Base-by-base conservation (phyloP, 2,329 filamentous ascomycete species). In the Paracoccidioides lutzii region DNA sequence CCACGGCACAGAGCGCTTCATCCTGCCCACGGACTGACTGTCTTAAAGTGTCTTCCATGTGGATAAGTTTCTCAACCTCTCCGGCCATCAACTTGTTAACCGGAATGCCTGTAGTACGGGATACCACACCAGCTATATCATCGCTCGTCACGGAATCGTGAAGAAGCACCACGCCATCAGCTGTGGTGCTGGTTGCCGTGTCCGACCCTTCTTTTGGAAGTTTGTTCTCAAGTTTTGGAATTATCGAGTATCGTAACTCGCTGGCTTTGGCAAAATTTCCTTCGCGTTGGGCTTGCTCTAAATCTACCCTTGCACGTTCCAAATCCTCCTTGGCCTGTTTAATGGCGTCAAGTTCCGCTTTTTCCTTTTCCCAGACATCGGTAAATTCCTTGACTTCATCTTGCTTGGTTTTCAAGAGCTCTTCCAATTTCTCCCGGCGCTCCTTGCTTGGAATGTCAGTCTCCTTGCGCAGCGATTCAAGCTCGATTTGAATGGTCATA, bases 131-230 rank as follows among this genome's bases (percentile, higher is more conserved):
- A 55, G 89, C 90, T 64, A 98, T 97, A 64, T 98, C 93, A 64
- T 97, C 91, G 1, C 90, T 81, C 0, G 87, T 95, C n/a, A 98
- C 93, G 0, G 88, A 87, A 68, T 98, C 93, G 67, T 97, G 91
- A 33, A 97, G 83, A 12, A 97, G 76, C 2, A 80, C 80, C 56
- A 83, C 76, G 6, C 70, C 68, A 42, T 73, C 69, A 70, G 54
- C 63, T 38, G 54, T 71, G 69, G 51, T 64, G 62, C 61, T 69
- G 14, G 58, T 56, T 66, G 54, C 58, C 57, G 58, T 67, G 73
- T 79, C 76, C 28, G 70, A 69, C 10, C 81, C 82, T 54, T 96
- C 90, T 64, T 85, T 81, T 2, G 89, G 89, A 4, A 97, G 74
- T 66, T 87, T 88, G 60, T 80, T 75, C 71, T 96, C 87, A 1